phyloP scores from a whole-genome alignment of 306 rosid genomes.

The Erythrophleum fordii region DNA sequence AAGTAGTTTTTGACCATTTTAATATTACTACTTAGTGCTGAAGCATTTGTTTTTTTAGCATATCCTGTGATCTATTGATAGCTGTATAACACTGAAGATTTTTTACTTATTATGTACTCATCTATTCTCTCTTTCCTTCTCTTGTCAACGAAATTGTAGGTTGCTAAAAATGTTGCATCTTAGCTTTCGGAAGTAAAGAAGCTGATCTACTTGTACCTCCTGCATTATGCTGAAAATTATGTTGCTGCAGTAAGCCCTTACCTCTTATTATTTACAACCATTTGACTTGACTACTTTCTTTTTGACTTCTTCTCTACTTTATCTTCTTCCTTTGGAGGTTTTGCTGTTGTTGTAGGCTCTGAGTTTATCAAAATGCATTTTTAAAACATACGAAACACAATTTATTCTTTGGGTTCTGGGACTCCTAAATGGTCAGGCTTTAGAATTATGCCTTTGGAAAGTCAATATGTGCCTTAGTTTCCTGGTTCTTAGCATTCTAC shows the following conservation, averaged over 20 bases:
- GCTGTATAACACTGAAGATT: not conserved
- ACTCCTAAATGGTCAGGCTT: not conserved
- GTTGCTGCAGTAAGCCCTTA: slow-evolving; percentile 33
- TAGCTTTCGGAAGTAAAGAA: slow-evolving; percentile 91
- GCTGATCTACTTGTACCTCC: slow-evolving; percentile 90
- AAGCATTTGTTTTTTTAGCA: not conserved
- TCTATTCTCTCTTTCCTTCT: not conserved
- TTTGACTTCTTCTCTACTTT: not conserved
- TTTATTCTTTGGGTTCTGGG: slow-evolving; percentile 16
- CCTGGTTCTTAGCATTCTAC: not conserved
- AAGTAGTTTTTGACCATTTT: not conserved
- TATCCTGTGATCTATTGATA: not conserved
- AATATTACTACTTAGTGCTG: not conserved
- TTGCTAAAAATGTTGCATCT: slow-evolving; percentile 93
- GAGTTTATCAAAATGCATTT: slow-evolving; percentile 13
- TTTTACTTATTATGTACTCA: slow-evolving; percentile 4
- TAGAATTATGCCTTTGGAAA: slow-evolving; percentile 25
- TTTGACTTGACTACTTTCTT: not conserved
- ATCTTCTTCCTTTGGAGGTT: not conserved
- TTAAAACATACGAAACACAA: slow-evolving; percentile 5
- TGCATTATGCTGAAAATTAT: slow-evolving; percentile 97
- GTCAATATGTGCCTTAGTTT: slow-evolving; percentile 17
- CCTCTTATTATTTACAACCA: not conserved
- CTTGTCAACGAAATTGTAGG: slow-evolving; percentile 56
- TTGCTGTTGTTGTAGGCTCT: not conserved